Evolutionary conservation across 176 grass and related monocot species (phyloP).

Genomic region (Miscanthus lutarioriparius): DNA sequence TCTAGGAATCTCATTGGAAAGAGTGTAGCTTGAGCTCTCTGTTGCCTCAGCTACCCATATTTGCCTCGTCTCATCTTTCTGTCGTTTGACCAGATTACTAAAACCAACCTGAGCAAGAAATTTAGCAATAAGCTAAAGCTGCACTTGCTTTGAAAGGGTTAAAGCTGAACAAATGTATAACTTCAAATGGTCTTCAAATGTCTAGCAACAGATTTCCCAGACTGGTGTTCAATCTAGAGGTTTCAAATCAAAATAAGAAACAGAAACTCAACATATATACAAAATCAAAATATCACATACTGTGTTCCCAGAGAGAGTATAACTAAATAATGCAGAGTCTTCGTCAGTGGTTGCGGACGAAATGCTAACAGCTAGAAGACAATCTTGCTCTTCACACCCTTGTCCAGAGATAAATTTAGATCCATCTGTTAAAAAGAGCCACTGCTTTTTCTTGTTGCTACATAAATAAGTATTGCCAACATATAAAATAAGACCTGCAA

Average conservation of each 20-base stretch:
- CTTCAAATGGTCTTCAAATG: neutral
- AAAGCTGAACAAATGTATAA: conserved; percentile 20
- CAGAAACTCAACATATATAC: conserved; percentile 18
- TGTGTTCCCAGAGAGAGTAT: conserved; percentile 57
- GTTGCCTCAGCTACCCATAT: conserved; percentile 90
- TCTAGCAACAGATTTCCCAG: conserved; percentile 9
- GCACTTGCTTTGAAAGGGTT: conserved; percentile 26
- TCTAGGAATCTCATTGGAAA: conserved; percentile 61
- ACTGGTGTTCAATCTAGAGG: neutral
- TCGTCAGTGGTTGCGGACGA: conserved; percentile 49
- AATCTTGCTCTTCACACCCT: conserved; percentile 49
- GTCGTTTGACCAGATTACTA: conserved; percentile 75
- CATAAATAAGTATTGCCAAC: conserved; percentile 74
- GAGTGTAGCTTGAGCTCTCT: conserved; percentile 57
- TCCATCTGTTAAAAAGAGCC: conserved; percentile 88
- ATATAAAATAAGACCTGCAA: conserved; percentile 76
- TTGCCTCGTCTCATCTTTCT: conserved; percentile 74
- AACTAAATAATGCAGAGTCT: conserved; percentile 64
- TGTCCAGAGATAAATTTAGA: conserved; percentile 47
- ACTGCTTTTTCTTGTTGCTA: conserved; percentile 73
- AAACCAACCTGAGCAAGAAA: conserved; percentile 78
- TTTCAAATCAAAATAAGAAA: conserved; percentile 25
- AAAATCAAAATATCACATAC: conserved; percentile 51
- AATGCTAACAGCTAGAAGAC: conserved; percentile 75
- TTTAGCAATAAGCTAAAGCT: conserved; percentile 30